Base-by-base conservation (phyloP, 73 alveolate genomes). In the Paramecium octaurelia region DNA sequence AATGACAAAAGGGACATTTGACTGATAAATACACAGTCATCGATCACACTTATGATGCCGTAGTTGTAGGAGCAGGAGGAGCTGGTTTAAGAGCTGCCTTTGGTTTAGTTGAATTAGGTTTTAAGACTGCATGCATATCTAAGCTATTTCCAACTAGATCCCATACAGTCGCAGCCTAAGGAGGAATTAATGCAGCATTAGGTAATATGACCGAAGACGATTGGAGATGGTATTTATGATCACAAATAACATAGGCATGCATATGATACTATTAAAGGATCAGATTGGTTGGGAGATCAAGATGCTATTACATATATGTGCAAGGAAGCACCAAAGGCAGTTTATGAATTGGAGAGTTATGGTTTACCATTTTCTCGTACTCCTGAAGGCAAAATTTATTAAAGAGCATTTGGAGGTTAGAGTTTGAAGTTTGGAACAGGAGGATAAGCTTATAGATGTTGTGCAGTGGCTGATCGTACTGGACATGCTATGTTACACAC, bases 401-500 rank as follows among this genome's bases (percentile, higher is more conserved):
- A 97, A 87, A 94, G 99, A 80, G 99, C 99, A 76, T 97, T 97
- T 87, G 99, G 99, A 36, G 99, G 99, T 1, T 97, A 97, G 84
- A 71, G 97, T 69, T 91, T 92, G 85, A 94, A 97, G 70, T 97
- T 95, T 92, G 99, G 99, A 59, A 96, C 94, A 75, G 99, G 97
- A 68, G 97, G 97, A 48, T 57, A 86, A 86, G 94, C 64, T n/a
- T 18, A 54, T 20, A 94, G 99, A 84, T 96, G 99, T 87, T 96
- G 98, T 35, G 99, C 99, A 8, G 99, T 97, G 20, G 99, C 99
- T 40, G 99, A 97, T 90, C 94, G 99, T 87, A 97, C 99, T n/a
- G 99, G 99, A n/a, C 99, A 97, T 92, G 92, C 99, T 34, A 97
- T 97, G 97, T 95, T 97, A 40, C 99, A 97, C 92, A 97, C 99